Percentiles rank a stretch among this genome's conserved stretches.
phyloP scores from a whole-genome alignment of 2,329 filamentous ascomycete species.

The Fusarium xylarioides region DNA sequence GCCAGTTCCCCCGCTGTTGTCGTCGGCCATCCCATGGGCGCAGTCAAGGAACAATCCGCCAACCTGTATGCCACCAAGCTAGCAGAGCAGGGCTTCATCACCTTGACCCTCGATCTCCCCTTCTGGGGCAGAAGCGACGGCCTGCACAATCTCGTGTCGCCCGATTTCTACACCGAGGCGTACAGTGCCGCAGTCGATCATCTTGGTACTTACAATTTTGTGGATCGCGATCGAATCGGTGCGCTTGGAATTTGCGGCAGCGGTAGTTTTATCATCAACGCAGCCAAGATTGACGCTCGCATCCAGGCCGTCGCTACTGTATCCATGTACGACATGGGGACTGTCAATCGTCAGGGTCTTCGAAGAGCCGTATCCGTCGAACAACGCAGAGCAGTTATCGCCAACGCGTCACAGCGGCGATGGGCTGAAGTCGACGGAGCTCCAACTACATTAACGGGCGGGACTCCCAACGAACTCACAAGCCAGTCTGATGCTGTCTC shows the following conservation, averaged over 20 bases:
- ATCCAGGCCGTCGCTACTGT: background rate
- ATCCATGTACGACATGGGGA: background rate
- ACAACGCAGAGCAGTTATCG: background rate
- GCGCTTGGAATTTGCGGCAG: background rate
- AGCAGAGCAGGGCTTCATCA: background rate
- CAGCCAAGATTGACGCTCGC: background rate
- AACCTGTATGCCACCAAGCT: background rate
- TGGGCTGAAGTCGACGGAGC: background rate
- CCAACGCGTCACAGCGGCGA: background rate
- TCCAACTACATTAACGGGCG: no score
- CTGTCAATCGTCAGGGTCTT: background rate
- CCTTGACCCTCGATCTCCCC: background rate
- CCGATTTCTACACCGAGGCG: background rate
- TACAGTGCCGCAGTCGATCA: background rate
- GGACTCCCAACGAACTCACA: background rate
- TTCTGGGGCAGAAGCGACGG: background rate
- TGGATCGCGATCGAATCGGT: background rate
- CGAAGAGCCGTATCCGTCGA: no score
- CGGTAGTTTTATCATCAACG: background rate
- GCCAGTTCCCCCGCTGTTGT: background rate
- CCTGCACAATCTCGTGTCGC: background rate
- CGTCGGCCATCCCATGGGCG: background rate
- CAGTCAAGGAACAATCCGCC: background rate
- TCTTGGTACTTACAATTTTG: background rate
- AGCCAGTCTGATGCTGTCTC: background rate